A percentile compares a stretch with the other conserved stretches of the same genome.
Evolutionary conservation across 495 filamentous ascomycete species (phyloP).

Genomic region (Aspergillus olivimuriae): DNA sequence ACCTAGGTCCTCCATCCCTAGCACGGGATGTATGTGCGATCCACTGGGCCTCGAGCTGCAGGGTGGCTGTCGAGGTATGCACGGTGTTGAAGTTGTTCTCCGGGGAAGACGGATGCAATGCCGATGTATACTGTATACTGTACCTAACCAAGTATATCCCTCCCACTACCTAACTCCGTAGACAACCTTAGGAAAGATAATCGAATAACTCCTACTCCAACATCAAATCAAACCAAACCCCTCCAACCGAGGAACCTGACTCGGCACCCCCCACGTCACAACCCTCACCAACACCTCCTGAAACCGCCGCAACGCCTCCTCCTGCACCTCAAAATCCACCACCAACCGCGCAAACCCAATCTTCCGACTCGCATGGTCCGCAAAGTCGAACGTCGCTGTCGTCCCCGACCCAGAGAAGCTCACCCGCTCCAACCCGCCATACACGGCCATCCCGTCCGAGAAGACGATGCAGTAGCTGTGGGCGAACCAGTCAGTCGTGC

Average conservation of each 20-base stretch:
- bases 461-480: conserved; percentile 9
- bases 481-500: conserved; percentile 4
- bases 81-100: no score
- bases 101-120: no score
- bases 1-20: no score
- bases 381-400: conserved; percentile 1
- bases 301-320: conserved; percentile 3
- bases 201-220: no score
- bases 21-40: no score
- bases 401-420: conserved; percentile 3
- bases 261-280: conserved; percentile 7
- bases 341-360: not conserved
- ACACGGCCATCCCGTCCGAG: conserved; percentile 2
- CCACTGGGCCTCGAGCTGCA: no score
- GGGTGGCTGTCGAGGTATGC: no score
- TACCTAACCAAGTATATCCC: no score
- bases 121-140: no score
- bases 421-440: conserved; percentile 7
- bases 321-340: conserved; percentile 5
- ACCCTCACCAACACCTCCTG: conserved; percentile 2
- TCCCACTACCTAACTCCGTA: no score
- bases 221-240: no score
- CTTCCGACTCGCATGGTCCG: not conserved
- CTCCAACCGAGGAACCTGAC: conserved; percentile 6
- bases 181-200: no score